Evolutionary conservation across 2,329 filamentous ascomycete species (phyloP).

Genomic region (Domatiomyces globalis): DNA sequence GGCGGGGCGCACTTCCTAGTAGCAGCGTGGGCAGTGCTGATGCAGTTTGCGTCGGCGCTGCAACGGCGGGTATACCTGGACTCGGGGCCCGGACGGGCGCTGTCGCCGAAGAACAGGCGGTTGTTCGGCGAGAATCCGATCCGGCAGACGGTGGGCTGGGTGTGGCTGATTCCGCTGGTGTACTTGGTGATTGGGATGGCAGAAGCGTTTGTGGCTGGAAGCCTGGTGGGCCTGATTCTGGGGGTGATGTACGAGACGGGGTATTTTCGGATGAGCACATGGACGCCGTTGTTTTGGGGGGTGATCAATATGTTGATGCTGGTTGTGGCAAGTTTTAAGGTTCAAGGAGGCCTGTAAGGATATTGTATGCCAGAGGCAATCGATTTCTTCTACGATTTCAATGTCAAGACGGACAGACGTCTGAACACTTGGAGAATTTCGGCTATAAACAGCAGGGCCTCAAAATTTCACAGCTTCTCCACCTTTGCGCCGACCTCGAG

Average conservation of each 20-base stretch:
- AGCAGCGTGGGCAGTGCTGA: conserved; percentile 54
- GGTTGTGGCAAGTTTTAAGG: conserved; percentile 80
- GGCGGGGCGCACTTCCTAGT: conserved; percentile 60
- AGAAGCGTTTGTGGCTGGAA: conserved; percentile 67
- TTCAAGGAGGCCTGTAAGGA: conserved; percentile 71
- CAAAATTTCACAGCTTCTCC: conserved; percentile 13
- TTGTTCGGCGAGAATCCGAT: conserved; percentile 15
- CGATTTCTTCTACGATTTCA: background rate
- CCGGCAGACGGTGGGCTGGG: conserved; percentile 18
- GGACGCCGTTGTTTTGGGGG: conserved; percentile 83
- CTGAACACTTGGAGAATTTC: background rate
- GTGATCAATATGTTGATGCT: conserved; percentile 70
- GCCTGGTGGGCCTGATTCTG: conserved; percentile 62
- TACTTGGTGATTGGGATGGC: conserved; percentile 59
- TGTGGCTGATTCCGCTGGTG: conserved; percentile 59
- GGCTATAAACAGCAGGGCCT: too few species aligned
- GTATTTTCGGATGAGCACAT: conserved; percentile 82
- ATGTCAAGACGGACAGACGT: background rate
- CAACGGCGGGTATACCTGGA: conserved; percentile 10
- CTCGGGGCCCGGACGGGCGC: conserved; percentile 5
- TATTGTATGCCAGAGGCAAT: background rate
- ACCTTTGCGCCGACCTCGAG: conserved; percentile 15
- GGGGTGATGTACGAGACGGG: conserved; percentile 69
- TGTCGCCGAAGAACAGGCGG: conserved; percentile 15
- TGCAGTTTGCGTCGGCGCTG: conserved; percentile 36